Base-by-base conservation (phyloP, 768 basidiomycete genomes). In the Leccinum rimulosum region DNA sequence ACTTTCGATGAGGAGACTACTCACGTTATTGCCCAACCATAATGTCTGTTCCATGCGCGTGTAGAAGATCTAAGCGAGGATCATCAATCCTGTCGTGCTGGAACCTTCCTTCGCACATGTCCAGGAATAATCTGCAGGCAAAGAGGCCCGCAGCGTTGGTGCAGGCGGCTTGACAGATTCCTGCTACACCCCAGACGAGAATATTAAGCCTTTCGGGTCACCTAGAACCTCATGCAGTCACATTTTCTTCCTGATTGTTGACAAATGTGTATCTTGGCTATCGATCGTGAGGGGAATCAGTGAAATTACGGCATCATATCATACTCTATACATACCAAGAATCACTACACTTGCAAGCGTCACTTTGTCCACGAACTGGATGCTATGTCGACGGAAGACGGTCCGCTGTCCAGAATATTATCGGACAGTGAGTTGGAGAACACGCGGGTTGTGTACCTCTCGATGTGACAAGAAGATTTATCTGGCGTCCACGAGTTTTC, bases 361-460 rank as follows among this genome's bases (percentile, higher is more conserved):
- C 0, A 84, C 85, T 73, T 89, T 89, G 62, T 89, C 88, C 85
- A 89, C 89, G 60, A 85, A 89, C 67, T 89, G 87, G n/a, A 90
- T 33, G 31, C 31, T 33, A 33, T 11, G 10, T 31, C 31, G 31
- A 36, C 12, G 4, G 35, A 14, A 38, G 36, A 6, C 15, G 36
- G 15, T 17, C 15, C 36, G 36, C 36, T 6, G 7, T 38, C 36
- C 7, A 15, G 36, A 38, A 38, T 35, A 6, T 35, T 4, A 35
- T 35, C 25, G 12, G 11, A 14, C 11, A 12, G 4, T 35, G 33
- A 22, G 22, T 22, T 22, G 22, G 22, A 35, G 33, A 38, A 38
- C 36, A 15, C 36, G 7, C 36, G 36, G 33, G 11, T 35, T 35
- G 33, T 15, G 36, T 17, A 38, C 36, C 6, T 38, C 14, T 38